These are phyloP conservation scores for Pseudonitzschia multistriata DNA, from an alignment of 108 stramenopile species.

Conservation along the genomic window DNA sequence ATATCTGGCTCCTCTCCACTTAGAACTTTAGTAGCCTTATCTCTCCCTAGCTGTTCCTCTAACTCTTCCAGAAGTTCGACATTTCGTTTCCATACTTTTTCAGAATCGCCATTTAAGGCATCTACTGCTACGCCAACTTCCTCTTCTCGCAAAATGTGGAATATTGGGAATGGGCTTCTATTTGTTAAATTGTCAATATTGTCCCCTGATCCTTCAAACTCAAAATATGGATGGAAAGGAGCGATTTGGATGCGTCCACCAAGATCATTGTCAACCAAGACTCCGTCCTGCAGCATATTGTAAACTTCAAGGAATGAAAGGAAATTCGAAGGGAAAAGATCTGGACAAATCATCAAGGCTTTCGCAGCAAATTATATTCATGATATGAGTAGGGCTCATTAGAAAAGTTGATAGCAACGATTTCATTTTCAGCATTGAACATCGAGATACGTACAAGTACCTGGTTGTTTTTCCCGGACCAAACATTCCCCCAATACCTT, in stretches of 20 bases:
- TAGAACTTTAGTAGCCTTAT: neutral
- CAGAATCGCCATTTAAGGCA: conserved; percentile 65
- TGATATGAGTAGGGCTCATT: neutral
- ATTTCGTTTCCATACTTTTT: conserved; percentile 75
- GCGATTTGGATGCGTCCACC: conserved; percentile 65
- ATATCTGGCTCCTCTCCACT: neutral
- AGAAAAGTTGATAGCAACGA: neutral
- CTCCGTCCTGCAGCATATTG: conserved; percentile 46
- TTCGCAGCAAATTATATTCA: neutral
- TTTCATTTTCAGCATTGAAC: neutral
- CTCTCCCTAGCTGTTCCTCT: conserved; percentile 19
- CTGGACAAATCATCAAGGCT: conserved; percentile 69
- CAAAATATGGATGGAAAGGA: conserved; percentile 79
- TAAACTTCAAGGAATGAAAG: conserved; percentile 49
- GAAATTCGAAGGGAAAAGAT: conserved; percentile 63
- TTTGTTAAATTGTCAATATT: conserved; percentile 75
- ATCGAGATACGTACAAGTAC: conserved; percentile 33
- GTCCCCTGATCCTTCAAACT: conserved; percentile 40
- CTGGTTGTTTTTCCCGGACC: conserved; percentile 27
- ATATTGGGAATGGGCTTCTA: conserved; percentile 76
- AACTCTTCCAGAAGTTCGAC: conserved; percentile 53
- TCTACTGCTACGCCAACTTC: conserved; percentile 72
- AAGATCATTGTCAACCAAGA: conserved; percentile 49
- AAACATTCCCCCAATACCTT: conserved; percentile 50
- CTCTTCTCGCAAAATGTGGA: conserved; percentile 79